Conservation (phyloP, 2,329 filamentous ascomycete species). For the Fusarium burgessii region DNA sequence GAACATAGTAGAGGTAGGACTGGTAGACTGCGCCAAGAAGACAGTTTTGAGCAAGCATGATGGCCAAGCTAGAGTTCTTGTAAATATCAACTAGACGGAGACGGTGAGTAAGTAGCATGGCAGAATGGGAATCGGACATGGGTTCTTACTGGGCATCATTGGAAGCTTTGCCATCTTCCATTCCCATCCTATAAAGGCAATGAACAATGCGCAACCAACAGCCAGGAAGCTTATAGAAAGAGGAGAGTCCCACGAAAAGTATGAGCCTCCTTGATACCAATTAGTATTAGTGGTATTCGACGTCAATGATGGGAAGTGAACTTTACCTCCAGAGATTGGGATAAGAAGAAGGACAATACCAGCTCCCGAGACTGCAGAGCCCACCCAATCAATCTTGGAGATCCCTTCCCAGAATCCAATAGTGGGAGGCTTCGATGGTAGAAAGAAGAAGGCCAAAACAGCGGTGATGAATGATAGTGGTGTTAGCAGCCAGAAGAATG, state of each 20-base stretch:
- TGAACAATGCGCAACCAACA: fast-evolving
- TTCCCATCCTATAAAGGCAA: background rate
- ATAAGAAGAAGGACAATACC: background rate
- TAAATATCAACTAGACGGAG: background rate
- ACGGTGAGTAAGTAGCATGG: no score
- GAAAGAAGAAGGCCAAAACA: background rate
- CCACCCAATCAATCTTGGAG: background rate
- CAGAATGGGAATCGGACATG: no score
- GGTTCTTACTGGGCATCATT: conserved; percentile 1
- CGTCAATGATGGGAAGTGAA: fast-evolving
- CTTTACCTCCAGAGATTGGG: background rate
- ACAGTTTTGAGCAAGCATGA: conserved; percentile 1
- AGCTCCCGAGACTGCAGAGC: background rate
- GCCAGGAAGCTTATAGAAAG: background rate
- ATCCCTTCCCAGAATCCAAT: background rate
- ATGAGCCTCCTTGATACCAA: background rate
- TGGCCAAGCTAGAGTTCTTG: background rate
- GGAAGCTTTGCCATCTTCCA: conserved; percentile 23
- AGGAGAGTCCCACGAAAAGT: conserved; percentile 1
- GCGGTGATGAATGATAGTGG: background rate
- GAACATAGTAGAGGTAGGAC: background rate
- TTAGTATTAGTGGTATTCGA: fast-evolving
- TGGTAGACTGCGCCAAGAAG: background rate
- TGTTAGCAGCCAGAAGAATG: background rate
- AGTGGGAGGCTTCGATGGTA: background rate